These are phyloP conservation scores for Glycine soja DNA, from an alignment of 306 rosid species.

Conservation along the genomic window DNA sequence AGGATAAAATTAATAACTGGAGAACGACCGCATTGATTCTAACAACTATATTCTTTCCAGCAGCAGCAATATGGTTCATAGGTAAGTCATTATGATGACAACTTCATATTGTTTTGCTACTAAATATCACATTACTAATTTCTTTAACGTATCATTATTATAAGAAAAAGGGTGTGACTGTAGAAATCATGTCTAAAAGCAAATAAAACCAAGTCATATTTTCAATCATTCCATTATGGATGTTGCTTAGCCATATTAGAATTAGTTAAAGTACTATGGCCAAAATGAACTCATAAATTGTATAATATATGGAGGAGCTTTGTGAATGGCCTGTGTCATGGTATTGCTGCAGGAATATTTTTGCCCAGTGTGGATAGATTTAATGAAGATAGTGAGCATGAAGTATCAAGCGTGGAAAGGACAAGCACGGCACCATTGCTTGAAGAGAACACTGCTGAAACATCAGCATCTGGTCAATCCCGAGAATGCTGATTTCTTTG, in stretches of 20 bases:
- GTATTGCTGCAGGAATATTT: slow-evolving; percentile 67
- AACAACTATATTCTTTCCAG: slow-evolving; percentile 72
- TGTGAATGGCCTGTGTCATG: not conserved
- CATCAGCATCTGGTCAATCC: slow-evolving; percentile 43
- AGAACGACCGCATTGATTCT: slow-evolving; percentile 76
- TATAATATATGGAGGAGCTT: not conserved
- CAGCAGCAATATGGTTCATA: slow-evolving; percentile 79
- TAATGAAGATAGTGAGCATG: slow-evolving; percentile 63
- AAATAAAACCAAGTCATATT: not conserved
- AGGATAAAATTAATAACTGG: slow-evolving; percentile 84
- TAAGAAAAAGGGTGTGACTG: not conserved
- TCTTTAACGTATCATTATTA: not conserved
- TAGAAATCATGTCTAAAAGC: slow-evolving; percentile 11
- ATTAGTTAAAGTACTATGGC: not conserved
- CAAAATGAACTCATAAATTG: not conserved
- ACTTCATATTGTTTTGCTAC: slow-evolving; percentile 28
- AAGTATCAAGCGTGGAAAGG: slow-evolving; percentile 42
- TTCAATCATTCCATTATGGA: not conserved
- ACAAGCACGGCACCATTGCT: slow-evolving; percentile 66
- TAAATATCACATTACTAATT: slow-evolving; percentile 4
- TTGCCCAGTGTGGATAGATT: slow-evolving; percentile 66
- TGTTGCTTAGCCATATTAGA: not conserved
- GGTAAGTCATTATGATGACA: slow-evolving; percentile 56
- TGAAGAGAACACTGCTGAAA: slow-evolving; percentile 48
- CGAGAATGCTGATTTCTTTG: slow-evolving; percentile 17